These are phyloP conservation scores for Talaromyces marneffei DNA, from an alignment of 2,329 filamentous ascomycete species.

Conservation along the genomic window DNA sequence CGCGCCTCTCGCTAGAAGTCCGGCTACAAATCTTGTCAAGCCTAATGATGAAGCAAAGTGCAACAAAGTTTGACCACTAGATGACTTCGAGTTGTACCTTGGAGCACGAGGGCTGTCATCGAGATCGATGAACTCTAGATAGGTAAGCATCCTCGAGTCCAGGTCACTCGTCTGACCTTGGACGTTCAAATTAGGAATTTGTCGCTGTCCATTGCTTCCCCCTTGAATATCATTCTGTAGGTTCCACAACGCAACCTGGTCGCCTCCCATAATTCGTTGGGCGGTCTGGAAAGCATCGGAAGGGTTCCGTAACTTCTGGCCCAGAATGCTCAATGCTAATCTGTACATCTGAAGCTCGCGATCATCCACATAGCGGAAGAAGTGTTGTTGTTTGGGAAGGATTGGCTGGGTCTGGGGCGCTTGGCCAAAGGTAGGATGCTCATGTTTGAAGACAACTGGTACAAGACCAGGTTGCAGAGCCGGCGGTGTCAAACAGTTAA, in stretches of 20 bases:
- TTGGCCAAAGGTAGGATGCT: slow-evolving; percentile 45
- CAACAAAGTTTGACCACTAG: slow-evolving; percentile 72
- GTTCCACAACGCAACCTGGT: slow-evolving; percentile 45
- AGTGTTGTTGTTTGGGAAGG: slow-evolving; percentile 45
- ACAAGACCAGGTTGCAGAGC: slow-evolving; percentile 63
- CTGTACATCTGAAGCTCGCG: slow-evolving; percentile 45
- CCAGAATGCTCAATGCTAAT: slow-evolving; percentile 40
- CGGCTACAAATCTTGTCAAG: slow-evolving; percentile 68
- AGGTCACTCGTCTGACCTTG: slow-evolving; percentile 47
- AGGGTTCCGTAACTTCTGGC: slow-evolving; percentile 43
- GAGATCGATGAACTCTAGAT: slow-evolving; percentile 72
- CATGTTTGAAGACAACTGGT: slow-evolving; percentile 61
- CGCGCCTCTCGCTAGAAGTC: slow-evolving; percentile 70
- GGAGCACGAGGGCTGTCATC: slow-evolving; percentile 66
- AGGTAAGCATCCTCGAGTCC: slow-evolving; percentile 64
- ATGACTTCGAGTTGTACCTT: slow-evolving; percentile 58
- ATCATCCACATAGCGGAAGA: slow-evolving; percentile 63
- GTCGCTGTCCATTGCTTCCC: slow-evolving; percentile 40
- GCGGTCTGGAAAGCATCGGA: slow-evolving; percentile 45
- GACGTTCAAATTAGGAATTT: slow-evolving; percentile 39
- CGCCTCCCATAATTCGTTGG: slow-evolving; percentile 44
- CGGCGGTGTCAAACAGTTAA: slow-evolving; percentile 73
- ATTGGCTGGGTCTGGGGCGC: slow-evolving; percentile 39
- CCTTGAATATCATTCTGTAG: slow-evolving; percentile 39
- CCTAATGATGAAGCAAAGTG: slow-evolving; percentile 73